Base-by-base conservation (phyloP, 768 basidiomycete species). In the Tulasnella sp. region DNA sequence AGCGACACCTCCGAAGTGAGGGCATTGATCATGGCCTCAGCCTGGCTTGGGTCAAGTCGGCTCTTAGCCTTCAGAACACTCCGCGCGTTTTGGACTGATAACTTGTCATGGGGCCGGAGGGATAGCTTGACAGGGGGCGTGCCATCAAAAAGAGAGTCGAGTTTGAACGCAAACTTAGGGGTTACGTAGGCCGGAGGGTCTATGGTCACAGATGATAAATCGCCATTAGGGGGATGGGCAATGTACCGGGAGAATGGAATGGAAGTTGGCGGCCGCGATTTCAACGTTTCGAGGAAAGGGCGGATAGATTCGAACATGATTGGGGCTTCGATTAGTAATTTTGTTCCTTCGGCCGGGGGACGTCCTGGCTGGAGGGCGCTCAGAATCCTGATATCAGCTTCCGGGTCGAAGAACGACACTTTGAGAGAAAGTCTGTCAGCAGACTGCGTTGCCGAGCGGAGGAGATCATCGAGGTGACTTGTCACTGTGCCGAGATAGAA, bases 31-130 rank as follows among this genome's bases (percentile, higher is more conserved):
- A 95, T 86, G 0, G 94, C 91, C 78, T 93, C 91, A 0, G 89
- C 91, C 83, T 95, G 94, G 84, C 92, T 93, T 0, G 89, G 87
- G 82, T 95, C 94, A 41, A 95, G 86, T 83, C 91, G 94, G 5
- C 85, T 84, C 41, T 54, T 41, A 24, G 83, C 80, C 58, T 81
- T 85, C 24, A 94, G 84, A 64, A 87, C 86, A 31, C 84, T 80
- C 9, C 90, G 88, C 0, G 90, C 92, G 28, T 80, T 81, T 5
- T 83, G 86, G 28, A 92, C 83, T 0, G 91, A 90, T 14, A 79
- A 81, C 11, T 83, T 85, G 77, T 90, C 88, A 0, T 85, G 84
- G 0, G 72, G 44, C 24, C 85, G 84, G 72, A 92, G 85, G 69
- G 84, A 85, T 20, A 90, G 81, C 8, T 83, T 83, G 6, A 88